These are phyloP conservation scores for Lonicera japonica DNA, from an alignment of 129 eudicot genomes.

Conservation along the genomic window DNA sequence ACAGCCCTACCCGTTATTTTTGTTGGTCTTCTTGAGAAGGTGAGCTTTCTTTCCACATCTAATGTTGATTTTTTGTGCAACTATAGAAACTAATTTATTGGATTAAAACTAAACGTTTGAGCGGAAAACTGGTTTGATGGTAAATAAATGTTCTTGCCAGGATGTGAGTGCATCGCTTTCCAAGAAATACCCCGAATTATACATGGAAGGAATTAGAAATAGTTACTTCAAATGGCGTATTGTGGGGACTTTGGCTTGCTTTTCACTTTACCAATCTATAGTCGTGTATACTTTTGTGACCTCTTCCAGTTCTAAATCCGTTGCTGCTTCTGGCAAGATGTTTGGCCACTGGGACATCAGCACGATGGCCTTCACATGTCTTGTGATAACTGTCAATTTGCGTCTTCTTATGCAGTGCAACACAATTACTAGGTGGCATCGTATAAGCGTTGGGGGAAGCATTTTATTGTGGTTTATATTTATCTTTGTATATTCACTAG, in stretches of 20 bases:
- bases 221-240: slow-evolving; percentile 82
- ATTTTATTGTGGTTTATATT: slow-evolving; percentile 74
- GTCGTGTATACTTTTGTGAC: slow-evolving; percentile 65
- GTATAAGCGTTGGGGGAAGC: slow-evolving; percentile 85
- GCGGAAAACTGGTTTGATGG: no score
- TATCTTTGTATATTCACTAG: slow-evolving; percentile 67
- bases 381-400: slow-evolving; percentile 83
- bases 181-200: slow-evolving; percentile 84
- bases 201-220: slow-evolving; percentile 79
- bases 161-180: slow-evolving; percentile 95
- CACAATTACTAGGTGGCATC: slow-evolving; percentile 90
- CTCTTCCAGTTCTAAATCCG: slow-evolving; percentile 47
- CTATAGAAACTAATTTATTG: neutral
- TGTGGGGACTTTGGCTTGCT: slow-evolving; percentile 74
- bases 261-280: slow-evolving; percentile 82
- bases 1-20: slow-evolving; percentile 90
- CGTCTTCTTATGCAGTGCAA: slow-evolving; percentile 92
- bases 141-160: slow-evolving; percentile 26
- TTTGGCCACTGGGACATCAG: slow-evolving; percentile 95
- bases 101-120: no score
- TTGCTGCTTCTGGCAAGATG: slow-evolving; percentile 68
- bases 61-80: neutral
- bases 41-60: slow-evolving; percentile 5
- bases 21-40: slow-evolving; percentile 93
- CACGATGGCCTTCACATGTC: slow-evolving; percentile 81